A percentile compares a stretch with the other conserved stretches of the same genome.
Evolutionary conservation across 2,329 filamentous ascomycete species (phyloP).

Genomic region (Penicillium sp.): DNA sequence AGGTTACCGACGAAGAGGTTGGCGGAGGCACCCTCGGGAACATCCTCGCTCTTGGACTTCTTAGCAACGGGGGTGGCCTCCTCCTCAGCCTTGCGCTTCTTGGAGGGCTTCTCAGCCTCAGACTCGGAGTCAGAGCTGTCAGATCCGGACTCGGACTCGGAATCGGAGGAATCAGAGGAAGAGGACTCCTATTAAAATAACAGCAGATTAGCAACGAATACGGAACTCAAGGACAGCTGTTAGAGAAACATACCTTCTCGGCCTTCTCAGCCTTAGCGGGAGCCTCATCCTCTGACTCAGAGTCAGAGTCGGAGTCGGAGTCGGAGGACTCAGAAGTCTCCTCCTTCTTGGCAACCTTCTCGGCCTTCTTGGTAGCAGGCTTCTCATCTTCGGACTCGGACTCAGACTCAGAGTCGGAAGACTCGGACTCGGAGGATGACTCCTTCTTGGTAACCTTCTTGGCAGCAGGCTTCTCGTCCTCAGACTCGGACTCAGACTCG

Average conservation of each 20-base stretch:
- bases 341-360: conserved; percentile 23
- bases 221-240: neutral
- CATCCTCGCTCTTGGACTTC: conserved; percentile 57
- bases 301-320: conserved; percentile 29
- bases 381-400: conserved; percentile 24
- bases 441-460: conserved; percentile 32
- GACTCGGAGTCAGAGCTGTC: conserved; percentile 27
- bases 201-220: no score
- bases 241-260: conserved; percentile 21
- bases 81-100: conserved; percentile 48
- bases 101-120: conserved; percentile 30
- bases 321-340: conserved; percentile 25
- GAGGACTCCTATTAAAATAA: conserved; percentile 17
- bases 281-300: conserved; percentile 25
- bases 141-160: conserved; percentile 18
- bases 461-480: conserved; percentile 32
- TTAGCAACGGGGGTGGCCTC: conserved; percentile 40
- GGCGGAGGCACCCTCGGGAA: conserved; percentile 28
- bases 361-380: conserved; percentile 21
- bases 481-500: conserved; percentile 23
- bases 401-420: conserved; percentile 22
- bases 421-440: conserved; percentile 12
- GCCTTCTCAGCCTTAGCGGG: conserved; percentile 22
- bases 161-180: conserved; percentile 14
- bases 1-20: conserved; percentile 89